phyloP scores from a whole-genome alignment of 108 stramenopile genomes.

The Nitzschia inconspicua region DNA sequence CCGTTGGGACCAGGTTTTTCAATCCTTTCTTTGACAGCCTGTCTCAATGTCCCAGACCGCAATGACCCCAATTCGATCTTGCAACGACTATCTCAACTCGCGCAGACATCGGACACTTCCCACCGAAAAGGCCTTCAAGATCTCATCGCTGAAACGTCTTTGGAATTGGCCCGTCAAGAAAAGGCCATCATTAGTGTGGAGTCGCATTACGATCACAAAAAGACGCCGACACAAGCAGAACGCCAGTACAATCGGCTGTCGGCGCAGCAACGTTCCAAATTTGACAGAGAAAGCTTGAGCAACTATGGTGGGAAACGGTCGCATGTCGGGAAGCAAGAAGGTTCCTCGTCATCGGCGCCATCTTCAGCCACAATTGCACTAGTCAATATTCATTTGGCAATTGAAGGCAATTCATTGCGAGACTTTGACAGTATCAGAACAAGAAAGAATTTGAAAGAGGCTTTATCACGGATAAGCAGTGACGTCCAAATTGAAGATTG shows the following conservation, averaged over 20 bases:
- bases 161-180: constrained; percentile 59
- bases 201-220: constrained; percentile 33
- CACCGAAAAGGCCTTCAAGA: constrained; percentile 63
- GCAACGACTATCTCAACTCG: constrained; percentile 26
- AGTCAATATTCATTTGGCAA: constrained; percentile 6
- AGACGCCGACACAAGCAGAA: constrained; percentile 36
- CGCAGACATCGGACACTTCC: constrained; percentile 36
- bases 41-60: constrained; percentile 55
- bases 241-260: constrained; percentile 43
- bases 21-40: constrained; percentile 43
- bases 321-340: background rate
- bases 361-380: constrained; percentile 3
- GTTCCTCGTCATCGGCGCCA: background rate
- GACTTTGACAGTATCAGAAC: background rate
- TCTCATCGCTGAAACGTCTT: constrained; percentile 40
- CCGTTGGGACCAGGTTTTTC: constrained; percentile 62
- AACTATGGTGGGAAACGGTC: constrained; percentile 1
- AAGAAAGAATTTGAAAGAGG: background rate
- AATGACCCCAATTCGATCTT: constrained; percentile 46
- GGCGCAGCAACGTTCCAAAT: constrained; percentile 54
- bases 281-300: constrained; percentile 48
- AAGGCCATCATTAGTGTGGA: constrained; percentile 45
- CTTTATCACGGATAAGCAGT: background rate
- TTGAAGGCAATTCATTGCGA: constrained; percentile 6
- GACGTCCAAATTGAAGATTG: constrained; percentile 6